Base-by-base conservation (phyloP, 345 rosid species). In the Hirschfeldia incana region DNA sequence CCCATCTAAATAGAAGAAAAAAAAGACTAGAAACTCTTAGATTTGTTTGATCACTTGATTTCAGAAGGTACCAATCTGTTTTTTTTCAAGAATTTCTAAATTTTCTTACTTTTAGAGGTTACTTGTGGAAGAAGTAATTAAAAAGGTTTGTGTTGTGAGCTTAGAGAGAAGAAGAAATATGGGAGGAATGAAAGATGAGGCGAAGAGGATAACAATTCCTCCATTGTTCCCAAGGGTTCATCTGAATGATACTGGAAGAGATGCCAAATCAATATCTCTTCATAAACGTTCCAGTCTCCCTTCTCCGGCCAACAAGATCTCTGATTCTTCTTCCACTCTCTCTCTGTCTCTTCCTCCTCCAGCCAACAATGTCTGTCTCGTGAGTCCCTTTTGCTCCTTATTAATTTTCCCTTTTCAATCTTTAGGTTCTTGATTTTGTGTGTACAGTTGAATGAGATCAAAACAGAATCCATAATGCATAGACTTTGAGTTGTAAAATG, bases 181-280 rank as follows among this genome's bases (percentile, higher is more conserved):
- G 78, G 79, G 83, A 75, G 83, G 80, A 70, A 75, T 80, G 83
- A 80, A 75, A 80, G 83, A 80, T 75, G 83, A 80, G 30, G 80
- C 76, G 4, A 75, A 80, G 34, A 80, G 80, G 73, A 70, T 80
- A 27, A 69, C 71, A 8, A 76, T 65, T 65, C 83, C 76, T 21
- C 83, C 80, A 70, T 75, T 80, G 80, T 80, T 80, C 3, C 80
- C 80, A 65, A 69, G 80, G 69, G 80, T 76, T 70, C 80, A 80
- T 75, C 73, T 80, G 13, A 76, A 70, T 75, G 83, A 80, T 17
- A 80, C 80, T 44, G 69, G 63, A 44, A 44, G 68, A 70, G 73
- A 68, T 49, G 65, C 49, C 75, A 80, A 80, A 69, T 17, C 79
- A 34, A 75, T 53, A 10, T 53, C 60, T 53, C 60, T 53, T 27